Evolutionary conservation across 495 filamentous ascomycete genomes (phyloP), one percentile per base, ranked within the genome.

Genomic region (Lophiostoma macrostomum): DNA sequence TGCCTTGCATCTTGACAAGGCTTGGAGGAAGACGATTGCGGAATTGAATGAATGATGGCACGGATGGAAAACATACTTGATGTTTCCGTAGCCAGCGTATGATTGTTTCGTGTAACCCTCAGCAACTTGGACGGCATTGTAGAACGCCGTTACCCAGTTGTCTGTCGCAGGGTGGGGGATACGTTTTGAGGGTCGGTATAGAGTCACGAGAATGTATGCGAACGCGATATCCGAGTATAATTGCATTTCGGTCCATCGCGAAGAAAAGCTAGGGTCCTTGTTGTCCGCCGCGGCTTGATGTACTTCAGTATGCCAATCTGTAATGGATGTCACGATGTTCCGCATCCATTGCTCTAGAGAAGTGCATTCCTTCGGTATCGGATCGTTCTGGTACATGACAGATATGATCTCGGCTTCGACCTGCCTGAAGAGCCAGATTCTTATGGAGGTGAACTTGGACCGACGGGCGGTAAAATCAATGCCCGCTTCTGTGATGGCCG

Each of bases 31-130:
- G 6, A 50, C 40, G n/a, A 44, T 36, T 5, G 54, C 54, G 5
- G 24, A 25, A 18, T 14, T 51, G 39, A 58, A 58, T 1, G 19
- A 18, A 23, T 58, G 54, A 31, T 58, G 54, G 18, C 46, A 52
- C 3, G 46, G 46, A 32, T 58, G 54, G 39, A 58, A 58, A 13
- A 58, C 54, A 39, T 58, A 58, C 28, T 52, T 58, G n/a, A 52
- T 52, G 24, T 31, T 45, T 23, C 54, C 54, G 24, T 42, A 51
- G 11, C 38, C 32, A 23, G 46, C 46, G 20, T 51, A 51, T 20
- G 38, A 51, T 39, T 58, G 54, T 16, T 52, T 22, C 37, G 29
- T 51, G 22, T 58, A 58, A 2, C 39, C 47, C 5, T 58, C 46
- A 1, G 54, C 54, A 13, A 58, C 47, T 19, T 49, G 29, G 1